Evolutionary conservation across 164 flowering plant genomes (phyloP), one percentile per base, ranked within the genome.

Genomic region (Pachysandra terminalis): DNA sequence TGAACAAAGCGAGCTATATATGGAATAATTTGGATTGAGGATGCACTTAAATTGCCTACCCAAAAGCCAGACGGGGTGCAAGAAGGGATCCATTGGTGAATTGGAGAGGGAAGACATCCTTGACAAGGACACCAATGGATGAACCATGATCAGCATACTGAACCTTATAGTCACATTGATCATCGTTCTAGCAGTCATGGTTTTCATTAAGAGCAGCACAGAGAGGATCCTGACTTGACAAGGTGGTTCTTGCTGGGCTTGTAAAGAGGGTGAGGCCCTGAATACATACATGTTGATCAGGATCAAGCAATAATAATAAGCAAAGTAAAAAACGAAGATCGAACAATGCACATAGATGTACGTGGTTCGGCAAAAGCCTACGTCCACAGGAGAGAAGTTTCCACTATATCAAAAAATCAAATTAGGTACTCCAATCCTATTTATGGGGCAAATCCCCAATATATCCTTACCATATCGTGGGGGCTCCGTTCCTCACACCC

Each of bases 121-220:
- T 83, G 48, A 95, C 76, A 53, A 92, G 90, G 40, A 90, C 90
- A 55, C 99, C 98, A 23, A 84, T 80, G 53, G 99, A 92, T 0
- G 96, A 88, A 67, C 90, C 88, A 8, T 84, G 85, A 80, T 95
- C 99, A 16, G 98, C 98, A 74, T 95, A 95, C 71, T 83, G 87
- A 61, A 95, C 86, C 76, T 86, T 85, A 71, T 92, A 95, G 71
- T 88, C 93, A 77, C 99, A 95, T 76, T 87, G 97, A n/a, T 85
- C 75, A 14, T 12, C 74, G 23, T 56, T 66, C 6, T 81, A 78
- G 62, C 96, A 90, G 73, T 21, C 75, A 64, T 82, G 71, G 5
- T 73, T 63, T 14, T 73, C 77, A 26, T 81, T 87, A 66, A 91
- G 45, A 35, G 95, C 70, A 3, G 75, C 74, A 72, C 98, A 94